These are phyloP conservation scores for Hericium rajendrae DNA, from an alignment of 768 basidiomycete species.

Conservation along the genomic window DNA sequence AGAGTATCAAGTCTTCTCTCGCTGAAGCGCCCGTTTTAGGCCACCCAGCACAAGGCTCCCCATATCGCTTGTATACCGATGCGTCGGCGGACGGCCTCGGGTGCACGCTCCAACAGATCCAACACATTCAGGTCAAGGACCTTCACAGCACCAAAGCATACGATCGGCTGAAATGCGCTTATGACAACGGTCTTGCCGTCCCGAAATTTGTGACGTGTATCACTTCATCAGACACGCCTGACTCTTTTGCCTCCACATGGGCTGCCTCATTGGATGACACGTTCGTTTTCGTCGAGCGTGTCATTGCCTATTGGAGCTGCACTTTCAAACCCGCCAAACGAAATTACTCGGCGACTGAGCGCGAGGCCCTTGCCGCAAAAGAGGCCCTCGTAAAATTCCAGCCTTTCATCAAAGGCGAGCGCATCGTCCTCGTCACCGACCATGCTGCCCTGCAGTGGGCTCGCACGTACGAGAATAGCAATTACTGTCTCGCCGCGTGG, in stretches of 20 bases:
- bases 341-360: too few species aligned
- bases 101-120: constrained; percentile 17
- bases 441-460: constrained; percentile 20
- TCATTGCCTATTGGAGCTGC: constrained; percentile 15
- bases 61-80: constrained; percentile 29
- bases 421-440: constrained; percentile 18
- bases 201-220: background rate
- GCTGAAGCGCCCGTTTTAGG: constrained; percentile 24
- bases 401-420: constrained; percentile 16
- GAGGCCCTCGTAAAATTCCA: too few species aligned
- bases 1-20: constrained; percentile 21
- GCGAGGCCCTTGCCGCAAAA: too few species aligned
- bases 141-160: constrained; percentile 13
- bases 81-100: constrained; percentile 15
- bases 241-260: too few species aligned
- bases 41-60: constrained; percentile 20
- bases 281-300: constrained; percentile 12
- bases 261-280: background rate
- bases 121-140: constrained; percentile 13
- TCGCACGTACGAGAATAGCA: constrained; percentile 17
- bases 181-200: background rate
- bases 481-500: constrained; percentile 21
- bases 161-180: constrained; percentile 8
- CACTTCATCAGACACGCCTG: too few species aligned
- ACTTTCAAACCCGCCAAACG: constrained; percentile 18